Conservation (phyloP, 2,329 filamentous ascomycete species). For the Tolypocladium cylindrosporum region DNA sequence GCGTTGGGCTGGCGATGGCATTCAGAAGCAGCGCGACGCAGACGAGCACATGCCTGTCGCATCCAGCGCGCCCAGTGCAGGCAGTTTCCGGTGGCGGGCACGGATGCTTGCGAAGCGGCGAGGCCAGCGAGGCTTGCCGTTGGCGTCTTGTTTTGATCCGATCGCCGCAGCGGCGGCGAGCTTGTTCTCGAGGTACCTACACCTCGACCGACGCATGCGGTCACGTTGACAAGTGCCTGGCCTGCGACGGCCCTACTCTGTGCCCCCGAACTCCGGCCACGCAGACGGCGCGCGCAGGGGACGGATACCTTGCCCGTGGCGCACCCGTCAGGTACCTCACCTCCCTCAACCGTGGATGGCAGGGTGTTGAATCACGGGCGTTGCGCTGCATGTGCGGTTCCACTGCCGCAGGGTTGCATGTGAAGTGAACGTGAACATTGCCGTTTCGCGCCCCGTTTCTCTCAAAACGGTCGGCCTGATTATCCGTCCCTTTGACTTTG, state of each 20-base stretch:
- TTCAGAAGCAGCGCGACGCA: background rate
- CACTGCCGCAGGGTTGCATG: background rate
- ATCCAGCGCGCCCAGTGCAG: background rate
- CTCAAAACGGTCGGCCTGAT: background rate
- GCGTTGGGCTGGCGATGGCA: background rate
- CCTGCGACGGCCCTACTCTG: too few species aligned
- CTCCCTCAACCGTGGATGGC: background rate
- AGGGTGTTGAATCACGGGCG: background rate
- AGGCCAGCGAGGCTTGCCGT: background rate
- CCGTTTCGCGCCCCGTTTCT: background rate
- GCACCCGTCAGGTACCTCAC: background rate
- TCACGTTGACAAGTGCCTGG: background rate
- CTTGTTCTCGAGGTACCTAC: background rate
- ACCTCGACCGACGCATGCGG: background rate
- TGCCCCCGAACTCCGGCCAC: background rate
- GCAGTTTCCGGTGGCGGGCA: background rate
- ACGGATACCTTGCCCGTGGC: background rate
- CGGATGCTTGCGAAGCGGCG: background rate
- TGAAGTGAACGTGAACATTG: background rate
- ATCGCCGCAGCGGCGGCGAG: background rate
- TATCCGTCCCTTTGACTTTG: background rate
- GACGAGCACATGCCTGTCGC: background rate
- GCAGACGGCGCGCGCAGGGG: background rate
- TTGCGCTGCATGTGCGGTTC: background rate
- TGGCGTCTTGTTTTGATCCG: background rate